Evolutionary conservation across 139 green algal species (phyloP).

Genomic region (Spirogloea muscicola): DNA sequence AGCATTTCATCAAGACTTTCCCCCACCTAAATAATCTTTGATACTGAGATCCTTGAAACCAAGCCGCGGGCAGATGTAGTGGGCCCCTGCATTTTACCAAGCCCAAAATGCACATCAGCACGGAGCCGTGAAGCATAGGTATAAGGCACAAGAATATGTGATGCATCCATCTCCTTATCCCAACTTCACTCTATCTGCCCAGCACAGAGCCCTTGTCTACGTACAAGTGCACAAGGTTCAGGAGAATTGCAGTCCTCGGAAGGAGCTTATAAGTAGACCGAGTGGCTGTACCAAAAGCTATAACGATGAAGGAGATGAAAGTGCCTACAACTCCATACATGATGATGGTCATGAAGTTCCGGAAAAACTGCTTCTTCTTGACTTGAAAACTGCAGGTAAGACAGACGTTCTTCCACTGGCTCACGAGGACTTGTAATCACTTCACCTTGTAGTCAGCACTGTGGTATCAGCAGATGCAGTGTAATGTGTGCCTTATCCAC

Average conservation of each 20-base stretch:
- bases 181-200: too few species aligned
- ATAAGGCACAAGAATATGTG: too few species aligned
- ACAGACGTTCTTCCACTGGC: too few species aligned
- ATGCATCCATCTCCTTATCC: too few species aligned
- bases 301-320: conserved; percentile 64
- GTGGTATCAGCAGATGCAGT: too few species aligned
- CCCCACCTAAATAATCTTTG: conserved; percentile 6
- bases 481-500: too few species aligned
- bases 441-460: too few species aligned
- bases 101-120: too few species aligned
- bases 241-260: not conserved
- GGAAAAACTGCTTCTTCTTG: conserved; percentile 81
- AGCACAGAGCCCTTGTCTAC: too few species aligned
- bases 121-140: too few species aligned
- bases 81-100: not conserved
- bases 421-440: too few species aligned
- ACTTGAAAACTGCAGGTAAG: conserved; percentile 55
- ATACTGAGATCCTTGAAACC: not conserved
- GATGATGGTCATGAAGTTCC: conserved; percentile 72
- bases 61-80: not conserved
- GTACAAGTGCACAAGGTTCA: not conserved
- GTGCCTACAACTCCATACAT: conserved; percentile 69
- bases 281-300: conserved; percentile 33
- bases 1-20: too few species aligned
- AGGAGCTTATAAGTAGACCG: not conserved